Base-by-base conservation (phyloP, 306 rosid species). In the Trifolium fragiferum region DNA sequence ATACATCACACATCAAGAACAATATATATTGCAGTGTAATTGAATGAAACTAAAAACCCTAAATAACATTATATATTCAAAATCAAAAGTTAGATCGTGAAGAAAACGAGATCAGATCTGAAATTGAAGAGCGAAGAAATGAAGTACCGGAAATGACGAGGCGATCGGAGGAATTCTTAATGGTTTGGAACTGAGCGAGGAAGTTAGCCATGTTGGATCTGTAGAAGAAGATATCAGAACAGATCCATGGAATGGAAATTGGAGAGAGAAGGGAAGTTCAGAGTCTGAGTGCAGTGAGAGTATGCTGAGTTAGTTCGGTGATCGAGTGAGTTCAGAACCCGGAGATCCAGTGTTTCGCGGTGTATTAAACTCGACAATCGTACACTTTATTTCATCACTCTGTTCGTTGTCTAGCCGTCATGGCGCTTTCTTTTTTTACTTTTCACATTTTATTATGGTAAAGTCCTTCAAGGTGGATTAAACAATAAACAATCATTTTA, bases 171-270 rank as follows among this genome's bases (percentile, higher is more conserved):
- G 96, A 79, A 74, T 80, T 90, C 84, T 92, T 95, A 46, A 95
- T 95, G 23, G 97, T 78, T 70, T 95, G 97, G 82, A 95, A 95
- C 90, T 95, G 99, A 80, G 99, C 90, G 41, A 95, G 90, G 81
- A 84, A 95, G 87, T 87, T 95, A 66, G 99, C 92, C 99, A 95
- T 95, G 68, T 5, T 74, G 79, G 90, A 86, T 85, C 86, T 76
- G 83, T 18, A 27, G 72, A 84, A 82, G 4, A 5, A 5, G 10
- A 3, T 44, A 13, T 79, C 68, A 79, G 49, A 27, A 76, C 11
- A 79, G 89, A 87, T 80, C 78, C 88, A 67, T 75, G 70, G 69
- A 58, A 58, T 58, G 16, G 11, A 33, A 41, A 64, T 55, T 55
- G 10, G 37, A 10, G 80, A 63, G 8, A 73, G 73, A 53, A 58